These are phyloP conservation scores for Endotrypanum monterogeii DNA, from an alignment of 208 protist genomes.

Conservation along the genomic window DNA sequence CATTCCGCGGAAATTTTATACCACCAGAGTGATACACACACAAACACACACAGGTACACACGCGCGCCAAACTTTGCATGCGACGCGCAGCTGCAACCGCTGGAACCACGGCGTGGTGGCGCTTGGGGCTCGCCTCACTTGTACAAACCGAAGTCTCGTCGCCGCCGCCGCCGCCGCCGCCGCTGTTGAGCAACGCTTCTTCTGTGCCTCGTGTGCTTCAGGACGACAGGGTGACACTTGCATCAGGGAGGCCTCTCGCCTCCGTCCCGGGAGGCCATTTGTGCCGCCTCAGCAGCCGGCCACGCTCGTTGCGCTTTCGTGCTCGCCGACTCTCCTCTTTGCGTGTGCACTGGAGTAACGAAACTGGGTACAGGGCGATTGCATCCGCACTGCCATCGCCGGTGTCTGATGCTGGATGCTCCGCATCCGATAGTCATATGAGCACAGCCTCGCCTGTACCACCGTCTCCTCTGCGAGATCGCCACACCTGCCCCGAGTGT, in stretches of 20 bases:
- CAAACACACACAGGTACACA: no score
- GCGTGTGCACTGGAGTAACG: background rate
- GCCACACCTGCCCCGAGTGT: constrained; percentile 68
- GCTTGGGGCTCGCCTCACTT: background rate
- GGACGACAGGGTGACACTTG: background rate
- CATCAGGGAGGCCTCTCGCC: background rate
- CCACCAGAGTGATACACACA: no score
- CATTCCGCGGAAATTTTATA: no score
- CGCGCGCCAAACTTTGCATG: background rate
- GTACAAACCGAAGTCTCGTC: background rate
- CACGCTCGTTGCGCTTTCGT: background rate
- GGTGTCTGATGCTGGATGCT: background rate
- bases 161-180: background rate
- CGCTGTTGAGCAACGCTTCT: background rate
- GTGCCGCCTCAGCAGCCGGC: background rate
- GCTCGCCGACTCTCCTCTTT: background rate
- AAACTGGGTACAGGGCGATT: background rate
- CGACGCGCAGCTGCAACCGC: background rate
- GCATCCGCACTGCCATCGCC: background rate
- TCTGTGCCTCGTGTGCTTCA: no score
- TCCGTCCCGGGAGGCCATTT: background rate
- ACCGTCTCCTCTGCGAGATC: constrained; percentile 1
- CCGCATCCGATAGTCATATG: background rate
- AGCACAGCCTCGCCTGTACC: background rate
- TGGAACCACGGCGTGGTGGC: background rate